Evolutionary conservation across 352 stramenopile species (phyloP), one percentile per base, ranked within the genome.

Genomic region (Plasmopara muralis): DNA sequence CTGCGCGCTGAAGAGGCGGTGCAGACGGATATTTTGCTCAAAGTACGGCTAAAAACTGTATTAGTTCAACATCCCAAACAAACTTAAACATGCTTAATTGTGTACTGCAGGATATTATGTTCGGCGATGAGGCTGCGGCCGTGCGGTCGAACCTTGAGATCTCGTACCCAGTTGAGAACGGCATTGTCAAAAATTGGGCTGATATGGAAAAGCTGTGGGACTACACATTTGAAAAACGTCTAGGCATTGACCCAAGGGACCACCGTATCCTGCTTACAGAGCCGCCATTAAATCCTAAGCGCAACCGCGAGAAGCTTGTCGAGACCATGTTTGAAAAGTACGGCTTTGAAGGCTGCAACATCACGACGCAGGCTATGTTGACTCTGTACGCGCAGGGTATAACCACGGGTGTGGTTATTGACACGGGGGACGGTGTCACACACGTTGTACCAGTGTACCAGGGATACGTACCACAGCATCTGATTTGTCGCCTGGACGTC

Each of bases 171-270:
- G 88, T 98, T 20, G 90, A 98, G 65, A 97, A 98, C 63, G 95
- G 94, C 34, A 97, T 98, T 49, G 91, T 98, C 9, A 95, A 95
- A 67, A 97, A 97, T 75, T 98, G 94, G 94, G 88, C 97, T 47
- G 93, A 98, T 60, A 98, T 98, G 93, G 86, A 98, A 67, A 89
- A 97, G 56, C 71, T 98, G 29, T 98, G 94, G 94, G 93, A 98
- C 68, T 97, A 98, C 71, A 97, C 89, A 44, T 98, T 98, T 69
- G 73, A 93, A 48, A 88, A 97, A 53, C 91, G 90, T 2, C 62
- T 97, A 51, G 69, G 52, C 34, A 87, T 88, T 45, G 72, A 84
- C 57, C 70, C 82, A 8, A 56, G 62, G 30, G 73, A 83, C 20
- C 68, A 95, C 52, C 89, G 87, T 38, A 96, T 97, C 49, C 57